phyloP scores from a whole-genome alignment of 2,329 filamentous ascomycete species.

The Colletotrichum magnum region DNA sequence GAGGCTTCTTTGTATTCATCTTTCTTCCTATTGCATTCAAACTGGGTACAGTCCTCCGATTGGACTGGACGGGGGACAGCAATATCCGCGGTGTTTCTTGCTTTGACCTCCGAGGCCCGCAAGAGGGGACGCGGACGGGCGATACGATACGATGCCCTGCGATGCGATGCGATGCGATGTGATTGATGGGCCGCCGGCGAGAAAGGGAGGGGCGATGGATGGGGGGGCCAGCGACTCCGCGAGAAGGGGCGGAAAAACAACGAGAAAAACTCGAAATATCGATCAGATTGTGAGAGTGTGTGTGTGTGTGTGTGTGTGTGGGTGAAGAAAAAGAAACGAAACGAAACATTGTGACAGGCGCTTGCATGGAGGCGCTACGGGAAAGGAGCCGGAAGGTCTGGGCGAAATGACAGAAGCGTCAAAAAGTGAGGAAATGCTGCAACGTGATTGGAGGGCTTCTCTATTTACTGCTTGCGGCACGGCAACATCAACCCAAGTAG shows the following conservation, averaged over 20 bases:
- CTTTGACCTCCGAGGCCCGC: slow-evolving; percentile 28
- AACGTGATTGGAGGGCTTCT: not conserved
- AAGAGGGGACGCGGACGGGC: slow-evolving; percentile 5
- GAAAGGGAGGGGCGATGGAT: not conserved
- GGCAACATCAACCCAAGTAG: too few relatives aligned
- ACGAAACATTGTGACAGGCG: slow-evolving; percentile 30
- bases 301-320: not conserved
- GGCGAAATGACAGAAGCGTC: slow-evolving; percentile 28
- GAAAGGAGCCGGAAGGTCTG: slow-evolving; percentile 32
- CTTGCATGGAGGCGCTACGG: slow-evolving; percentile 28
- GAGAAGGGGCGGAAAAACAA: not conserved
- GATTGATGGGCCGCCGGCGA: not conserved
- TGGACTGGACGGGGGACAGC: not conserved
- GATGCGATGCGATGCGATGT: too few relatives aligned
- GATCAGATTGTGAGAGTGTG: not conserved
- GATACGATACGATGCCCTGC: too few relatives aligned
- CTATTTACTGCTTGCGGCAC: not conserved
- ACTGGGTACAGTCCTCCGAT: not conserved
- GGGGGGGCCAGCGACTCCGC: not conserved
- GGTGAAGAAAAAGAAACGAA: slow-evolving; percentile 34
- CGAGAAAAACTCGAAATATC: slow-evolving; percentile 2
- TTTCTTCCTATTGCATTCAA: slow-evolving; percentile 1
- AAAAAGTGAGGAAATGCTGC: slow-evolving; percentile 8
- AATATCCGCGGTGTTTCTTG: slow-evolving; percentile 12
- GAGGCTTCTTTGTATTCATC: not conserved